These are phyloP conservation scores for Fusarium anguioides DNA, from an alignment of 2,329 filamentous ascomycete species.

Conservation along the genomic window DNA sequence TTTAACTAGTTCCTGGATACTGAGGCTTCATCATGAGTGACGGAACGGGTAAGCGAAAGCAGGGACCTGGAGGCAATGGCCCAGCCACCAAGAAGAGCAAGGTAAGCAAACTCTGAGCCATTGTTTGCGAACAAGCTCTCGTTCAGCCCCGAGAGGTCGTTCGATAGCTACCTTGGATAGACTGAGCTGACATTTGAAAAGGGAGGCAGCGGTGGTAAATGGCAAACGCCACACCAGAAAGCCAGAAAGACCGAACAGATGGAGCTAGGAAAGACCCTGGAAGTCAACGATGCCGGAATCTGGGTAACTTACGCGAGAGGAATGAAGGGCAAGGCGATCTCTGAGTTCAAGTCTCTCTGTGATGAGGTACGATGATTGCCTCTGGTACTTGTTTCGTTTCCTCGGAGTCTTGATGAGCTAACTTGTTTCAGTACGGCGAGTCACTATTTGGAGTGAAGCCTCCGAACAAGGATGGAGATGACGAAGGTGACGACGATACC, in stretches of 20 bases:
- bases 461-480: slow-evolving; percentile 47
- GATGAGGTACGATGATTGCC: slow-evolving; percentile 63
- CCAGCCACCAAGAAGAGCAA: slow-evolving; percentile 55
- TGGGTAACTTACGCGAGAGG: slow-evolving; percentile 82
- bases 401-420: slow-evolving; percentile 12
- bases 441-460: slow-evolving; percentile 65
- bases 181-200: slow-evolving; percentile 41
- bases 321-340: slow-evolving; percentile 75
- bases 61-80: slow-evolving; percentile 45
- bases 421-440: slow-evolving; percentile 68
- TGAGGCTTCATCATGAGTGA: slow-evolving; percentile 46
- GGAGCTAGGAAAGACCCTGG: slow-evolving; percentile 60
- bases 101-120: slow-evolving; percentile 43
- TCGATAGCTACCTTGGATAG: not conserved
- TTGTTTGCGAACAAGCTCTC: not conserved
- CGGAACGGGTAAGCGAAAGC: slow-evolving; percentile 51
- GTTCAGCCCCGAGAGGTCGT: not conserved
- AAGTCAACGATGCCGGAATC: slow-evolving; percentile 77
- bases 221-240: slow-evolving; percentile 70
- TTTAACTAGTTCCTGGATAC: not conserved
- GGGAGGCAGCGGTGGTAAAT: slow-evolving; percentile 67
- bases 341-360: slow-evolving; percentile 74
- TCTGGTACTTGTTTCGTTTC: not conserved
- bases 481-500: slow-evolving; percentile 53
- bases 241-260: slow-evolving; percentile 58